These are phyloP conservation scores for Fraxinus floribunda DNA, from an alignment of 305 asterid genomes.

Conservation along the genomic window DNA sequence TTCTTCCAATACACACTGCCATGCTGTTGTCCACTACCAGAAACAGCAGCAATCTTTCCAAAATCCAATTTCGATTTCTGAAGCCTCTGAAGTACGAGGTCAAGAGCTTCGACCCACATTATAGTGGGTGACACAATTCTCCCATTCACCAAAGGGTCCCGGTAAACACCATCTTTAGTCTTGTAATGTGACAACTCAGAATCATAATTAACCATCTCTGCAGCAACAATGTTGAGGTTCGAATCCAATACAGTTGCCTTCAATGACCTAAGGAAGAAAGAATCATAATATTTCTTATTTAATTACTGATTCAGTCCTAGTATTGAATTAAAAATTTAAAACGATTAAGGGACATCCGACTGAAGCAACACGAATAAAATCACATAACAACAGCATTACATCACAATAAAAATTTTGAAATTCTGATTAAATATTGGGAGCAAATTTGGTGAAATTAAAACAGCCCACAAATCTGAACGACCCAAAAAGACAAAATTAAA, in stretches of 20 bases:
- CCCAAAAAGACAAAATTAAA: background rate
- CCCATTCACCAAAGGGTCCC: conserved; percentile 54
- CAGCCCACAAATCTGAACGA: background rate
- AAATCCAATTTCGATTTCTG: conserved; percentile 45
- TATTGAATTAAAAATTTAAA: background rate
- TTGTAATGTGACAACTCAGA: conserved; percentile 61
- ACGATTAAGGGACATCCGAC: conserved; percentile 3
- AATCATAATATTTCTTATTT: background rate
- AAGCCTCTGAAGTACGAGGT: conserved; percentile 53
- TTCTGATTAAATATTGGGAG: background rate
- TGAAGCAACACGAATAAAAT: conserved; percentile 1
- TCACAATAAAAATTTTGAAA: background rate
- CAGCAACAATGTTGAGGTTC: conserved; percentile 45
- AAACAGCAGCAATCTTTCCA: conserved; percentile 54
- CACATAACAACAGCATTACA: background rate
- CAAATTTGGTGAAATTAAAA: background rate
- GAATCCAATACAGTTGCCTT: conserved; percentile 73
- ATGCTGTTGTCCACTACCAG: conserved; percentile 86
- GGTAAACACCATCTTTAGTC: conserved; percentile 66
- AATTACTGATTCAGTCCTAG: conserved; percentile 20
- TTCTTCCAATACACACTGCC: conserved; percentile 80
- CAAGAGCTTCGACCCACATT: conserved; percentile 89
- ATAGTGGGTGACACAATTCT: conserved; percentile 68
- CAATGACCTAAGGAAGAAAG: conserved; percentile 49
- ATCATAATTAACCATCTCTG: conserved; percentile 63